These are phyloP conservation scores for Coemansia sp. DNA, from an alignment of 371 early-diverging fungal species.

Conservation along the genomic window DNA sequence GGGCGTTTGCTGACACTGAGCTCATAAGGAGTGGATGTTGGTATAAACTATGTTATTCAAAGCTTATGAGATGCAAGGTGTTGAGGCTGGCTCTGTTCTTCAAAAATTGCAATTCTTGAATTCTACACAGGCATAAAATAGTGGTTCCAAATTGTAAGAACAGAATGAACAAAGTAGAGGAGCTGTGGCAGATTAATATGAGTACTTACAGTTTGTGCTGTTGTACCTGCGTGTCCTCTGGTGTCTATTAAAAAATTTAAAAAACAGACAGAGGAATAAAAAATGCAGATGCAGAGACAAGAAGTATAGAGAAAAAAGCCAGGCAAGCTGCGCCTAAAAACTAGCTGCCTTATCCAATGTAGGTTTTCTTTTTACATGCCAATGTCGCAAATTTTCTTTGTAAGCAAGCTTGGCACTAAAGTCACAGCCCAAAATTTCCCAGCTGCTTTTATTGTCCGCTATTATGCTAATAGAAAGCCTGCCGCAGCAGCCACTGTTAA, in stretches of 20 bases:
- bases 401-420: neutral
- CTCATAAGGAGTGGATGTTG: neutral
- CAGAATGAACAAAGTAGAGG: neutral
- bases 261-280: neutral
- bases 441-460: too few species aligned
- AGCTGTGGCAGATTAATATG: neutral
- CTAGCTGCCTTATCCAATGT: too few species aligned
- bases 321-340: neutral
- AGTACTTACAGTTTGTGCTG: neutral
- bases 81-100: too few species aligned
- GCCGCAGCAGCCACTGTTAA: too few species aligned
- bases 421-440: neutral
- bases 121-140: neutral
- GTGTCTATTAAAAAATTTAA: neutral
- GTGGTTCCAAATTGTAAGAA: neutral
- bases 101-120: neutral
- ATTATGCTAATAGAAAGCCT: too few species aligned
- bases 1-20: neutral
- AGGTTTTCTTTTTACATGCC: too few species aligned
- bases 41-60: too few species aligned
- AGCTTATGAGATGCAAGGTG: too few species aligned
- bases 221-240: neutral
- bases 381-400: too few species aligned
- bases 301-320: neutral
- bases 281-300: neutral